A percentile compares a stretch with the other conserved stretches of the same genome.
These are phyloP conservation scores for Verticillium nonalfalfae DNA, from an alignment of 2,329 filamentous ascomycete genomes.

Conservation along the genomic window DNA sequence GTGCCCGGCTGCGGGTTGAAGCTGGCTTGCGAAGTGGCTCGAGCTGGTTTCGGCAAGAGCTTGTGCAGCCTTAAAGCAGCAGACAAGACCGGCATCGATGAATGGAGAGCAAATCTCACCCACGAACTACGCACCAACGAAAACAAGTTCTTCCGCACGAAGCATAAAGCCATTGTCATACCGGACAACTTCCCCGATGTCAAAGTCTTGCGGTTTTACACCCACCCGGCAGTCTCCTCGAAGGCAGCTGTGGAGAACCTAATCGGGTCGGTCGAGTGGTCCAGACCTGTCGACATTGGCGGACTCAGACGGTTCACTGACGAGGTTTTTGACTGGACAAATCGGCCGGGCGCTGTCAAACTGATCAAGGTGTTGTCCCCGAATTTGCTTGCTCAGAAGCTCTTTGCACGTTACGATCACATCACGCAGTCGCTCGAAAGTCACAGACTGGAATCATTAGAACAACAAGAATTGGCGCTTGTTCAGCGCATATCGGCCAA, in stretches of 20 bases:
- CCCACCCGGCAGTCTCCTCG: constrained; percentile 74
- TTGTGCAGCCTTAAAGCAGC: constrained; percentile 60
- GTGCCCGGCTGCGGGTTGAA: constrained; percentile 84
- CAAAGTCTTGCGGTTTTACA: constrained; percentile 80
- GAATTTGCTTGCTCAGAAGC: constrained; percentile 60
- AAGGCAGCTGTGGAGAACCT: constrained; percentile 49
- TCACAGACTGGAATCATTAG: constrained; percentile 11
- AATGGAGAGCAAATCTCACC: constrained; percentile 67
- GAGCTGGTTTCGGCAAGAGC: constrained; percentile 75
- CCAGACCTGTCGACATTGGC: constrained; percentile 55
- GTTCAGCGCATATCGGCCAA: constrained; percentile 62
- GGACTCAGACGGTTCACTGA: constrained; percentile 68
- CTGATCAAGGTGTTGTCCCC: constrained; percentile 77
- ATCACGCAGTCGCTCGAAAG: constrained; percentile 17
- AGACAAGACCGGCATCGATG: constrained; percentile 51
- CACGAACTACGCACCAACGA: constrained; percentile 81
- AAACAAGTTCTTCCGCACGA: constrained; percentile 70
- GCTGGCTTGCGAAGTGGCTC: constrained; percentile 82
- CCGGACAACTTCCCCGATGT: constrained; percentile 76
- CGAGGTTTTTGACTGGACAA: constrained; percentile 83
- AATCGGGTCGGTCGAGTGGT: constrained; percentile 50
- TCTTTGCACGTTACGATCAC: constrained; percentile 28
- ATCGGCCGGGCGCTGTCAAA: constrained; percentile 72
- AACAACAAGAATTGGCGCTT: constrained; percentile 42
- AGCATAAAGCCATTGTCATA: constrained; percentile 67